These are phyloP conservation scores for Daldinia loculata DNA, from an alignment of 495 filamentous ascomycete genomes.

Conservation along the genomic window DNA sequence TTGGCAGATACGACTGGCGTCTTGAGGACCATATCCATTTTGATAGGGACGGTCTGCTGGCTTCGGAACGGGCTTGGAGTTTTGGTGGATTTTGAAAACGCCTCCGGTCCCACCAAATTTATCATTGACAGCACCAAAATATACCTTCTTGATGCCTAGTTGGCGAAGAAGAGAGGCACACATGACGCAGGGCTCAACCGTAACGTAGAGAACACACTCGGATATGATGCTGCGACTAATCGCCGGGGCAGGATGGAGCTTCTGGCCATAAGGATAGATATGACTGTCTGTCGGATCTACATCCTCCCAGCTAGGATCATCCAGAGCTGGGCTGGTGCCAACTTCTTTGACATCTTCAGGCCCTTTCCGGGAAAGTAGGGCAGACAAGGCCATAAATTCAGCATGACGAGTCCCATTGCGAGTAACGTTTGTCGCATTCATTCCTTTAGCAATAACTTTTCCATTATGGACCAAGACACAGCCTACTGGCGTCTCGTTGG, in stretches of 20 bases:
- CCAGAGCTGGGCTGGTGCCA: conserved; percentile 31
- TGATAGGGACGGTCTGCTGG: conserved; percentile 39
- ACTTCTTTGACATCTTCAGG: background rate
- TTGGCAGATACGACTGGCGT: conserved; percentile 30
- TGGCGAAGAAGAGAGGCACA: conserved; percentile 93
- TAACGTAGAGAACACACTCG: conserved; percentile 88
- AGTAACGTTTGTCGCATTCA: conserved; percentile 95
- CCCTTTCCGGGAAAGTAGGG: conserved; percentile 51
- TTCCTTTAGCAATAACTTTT: conserved; percentile 81
- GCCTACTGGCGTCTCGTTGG: conserved; percentile 92
- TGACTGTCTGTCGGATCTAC: conserved; percentile 56
- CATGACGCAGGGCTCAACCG: conserved; percentile 98
- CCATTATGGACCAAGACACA: conserved; percentile 86
- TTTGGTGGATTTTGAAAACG: conserved; percentile 83
- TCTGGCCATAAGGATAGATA: conserved; percentile 60
- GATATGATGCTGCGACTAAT: conserved; percentile 64
- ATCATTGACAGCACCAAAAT: conserved; percentile 94
- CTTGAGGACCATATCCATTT: conserved; percentile 42
- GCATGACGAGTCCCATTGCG: conserved; percentile 90
- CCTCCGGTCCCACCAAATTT: conserved; percentile 96
- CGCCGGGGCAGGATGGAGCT: conserved; percentile 55
- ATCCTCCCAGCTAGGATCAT: conserved; percentile 51
- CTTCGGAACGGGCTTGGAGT: conserved; percentile 57
- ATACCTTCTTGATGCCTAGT: conserved; percentile 80
- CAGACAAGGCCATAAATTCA: conserved; percentile 86